phyloP scores from a whole-genome alignment of 345 rosid genomes.

The Dipteronia sinensis region DNA sequence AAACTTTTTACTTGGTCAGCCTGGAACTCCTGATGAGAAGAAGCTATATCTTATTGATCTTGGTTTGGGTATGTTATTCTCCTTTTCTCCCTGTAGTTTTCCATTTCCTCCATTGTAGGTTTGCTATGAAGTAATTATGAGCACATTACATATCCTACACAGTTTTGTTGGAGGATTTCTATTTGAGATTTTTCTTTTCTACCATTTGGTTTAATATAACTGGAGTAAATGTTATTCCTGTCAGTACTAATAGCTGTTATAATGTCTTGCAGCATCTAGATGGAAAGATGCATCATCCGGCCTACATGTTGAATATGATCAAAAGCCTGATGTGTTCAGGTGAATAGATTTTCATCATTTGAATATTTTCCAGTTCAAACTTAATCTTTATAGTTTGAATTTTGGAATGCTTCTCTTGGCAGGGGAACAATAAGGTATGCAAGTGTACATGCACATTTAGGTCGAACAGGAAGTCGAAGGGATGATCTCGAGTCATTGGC shows the following conservation, averaged over 20 bases:
- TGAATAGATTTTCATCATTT: conserved; percentile 24
- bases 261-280: conserved; percentile 69
- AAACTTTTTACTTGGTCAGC: conserved; percentile 86
- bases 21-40: conserved; percentile 84
- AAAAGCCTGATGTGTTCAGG: conserved; percentile 97
- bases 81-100: conserved; percentile 5
- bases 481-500: conserved; percentile 98
- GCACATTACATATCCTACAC: not conserved
- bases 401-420: conserved; percentile 31
- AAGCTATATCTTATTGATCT: conserved; percentile 89
- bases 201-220: conserved; percentile 2
- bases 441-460: conserved; percentile 95
- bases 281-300: conserved; percentile 85
- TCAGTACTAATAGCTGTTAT: conserved; percentile 13
- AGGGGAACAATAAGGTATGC: conserved; percentile 98
- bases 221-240: conserved; percentile 9
- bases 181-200: conserved; percentile 14
- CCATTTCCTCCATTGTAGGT: not conserved
- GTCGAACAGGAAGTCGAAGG: conserved; percentile 89
- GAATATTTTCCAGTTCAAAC: not conserved
- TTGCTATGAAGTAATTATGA: conserved; percentile 1
- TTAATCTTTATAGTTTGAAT: conserved; percentile 14
- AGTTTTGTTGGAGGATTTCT: not conserved
- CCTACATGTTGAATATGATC: conserved; percentile 90
- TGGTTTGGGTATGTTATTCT: conserved; percentile 71